Conservation (phyloP, 1,284 basidiomycete genomes). For the Pseudozyma thailandica region DNA sequence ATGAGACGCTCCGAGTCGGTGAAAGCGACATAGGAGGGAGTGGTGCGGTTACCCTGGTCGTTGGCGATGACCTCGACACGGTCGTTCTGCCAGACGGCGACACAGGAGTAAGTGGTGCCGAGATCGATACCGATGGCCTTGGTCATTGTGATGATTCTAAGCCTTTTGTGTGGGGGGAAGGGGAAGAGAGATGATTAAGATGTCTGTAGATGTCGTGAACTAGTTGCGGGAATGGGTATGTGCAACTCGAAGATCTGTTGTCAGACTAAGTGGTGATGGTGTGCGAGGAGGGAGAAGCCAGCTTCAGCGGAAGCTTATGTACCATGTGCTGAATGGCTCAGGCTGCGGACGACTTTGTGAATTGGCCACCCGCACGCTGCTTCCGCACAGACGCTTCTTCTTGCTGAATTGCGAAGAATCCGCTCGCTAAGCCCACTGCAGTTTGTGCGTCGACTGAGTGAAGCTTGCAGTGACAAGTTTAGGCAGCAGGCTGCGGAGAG, state of each 20-base stretch:
- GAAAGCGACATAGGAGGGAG: conserved; percentile 74
- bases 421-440: background rate
- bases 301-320: conserved; percentile 25
- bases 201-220: conserved; percentile 25
- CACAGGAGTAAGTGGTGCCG: conserved; percentile 77
- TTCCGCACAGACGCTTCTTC: conserved; percentile 6
- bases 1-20: conserved; percentile 89
- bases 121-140: conserved; percentile 95
- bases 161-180: conserved; percentile 13
- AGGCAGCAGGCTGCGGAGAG: background rate
- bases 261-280: conserved; percentile 26
- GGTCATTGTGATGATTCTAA: conserved; percentile 49
- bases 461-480: no score
- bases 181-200: conserved; percentile 1
- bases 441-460: conserved; percentile 36
- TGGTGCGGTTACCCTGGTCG: conserved; percentile 97
- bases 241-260: conserved; percentile 30
- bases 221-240: conserved; percentile 44
- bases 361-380: conserved; percentile 17
- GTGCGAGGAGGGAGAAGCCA: background rate
- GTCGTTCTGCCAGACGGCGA: conserved; percentile 96
- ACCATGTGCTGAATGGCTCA: conserved; percentile 5
- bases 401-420: conserved; percentile 5
- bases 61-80: conserved; percentile 92
- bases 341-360: conserved; percentile 2